Evolutionary conservation across 225 moss, liverwort and hornwort species (phyloP).

Genomic region (Thuidium tamariscinum): DNA sequence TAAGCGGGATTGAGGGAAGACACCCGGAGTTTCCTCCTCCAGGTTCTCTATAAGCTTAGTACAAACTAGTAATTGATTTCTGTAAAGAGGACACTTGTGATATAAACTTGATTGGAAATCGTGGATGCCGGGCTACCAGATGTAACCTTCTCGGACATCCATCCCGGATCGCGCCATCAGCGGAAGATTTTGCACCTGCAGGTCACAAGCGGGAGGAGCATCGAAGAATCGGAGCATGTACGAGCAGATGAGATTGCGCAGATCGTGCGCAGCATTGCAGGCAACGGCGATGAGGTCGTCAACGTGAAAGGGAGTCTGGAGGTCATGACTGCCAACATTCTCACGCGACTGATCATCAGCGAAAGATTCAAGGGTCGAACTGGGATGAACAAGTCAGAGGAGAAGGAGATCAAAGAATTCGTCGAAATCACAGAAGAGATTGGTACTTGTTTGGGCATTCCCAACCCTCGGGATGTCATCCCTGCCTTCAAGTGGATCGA

Average conservation of each 20-base stretch:
- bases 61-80: background rate
- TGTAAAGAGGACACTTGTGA: too few relatives aligned
- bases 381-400: background rate
- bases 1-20: background rate
- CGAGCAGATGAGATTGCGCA: slow-evolving; percentile 11
- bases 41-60: background rate
- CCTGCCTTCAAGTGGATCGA: slow-evolving; percentile 9
- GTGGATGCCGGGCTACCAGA: background rate
- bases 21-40: background rate
- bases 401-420: slow-evolving; percentile 8
- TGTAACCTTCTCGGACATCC: slow-evolving; percentile 18
- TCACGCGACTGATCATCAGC: slow-evolving; percentile 8
- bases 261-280: slow-evolving; percentile 17
- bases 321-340: slow-evolving; percentile 25
- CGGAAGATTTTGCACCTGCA: slow-evolving; percentile 15
- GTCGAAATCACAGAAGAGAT: slow-evolving; percentile 19
- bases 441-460: background rate
- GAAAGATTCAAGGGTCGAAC: slow-evolving; percentile 16
- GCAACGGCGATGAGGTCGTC: background rate
- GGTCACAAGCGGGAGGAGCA: background rate
- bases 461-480: slow-evolving; percentile 16
- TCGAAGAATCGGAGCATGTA: slow-evolving; percentile 6
- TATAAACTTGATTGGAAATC: background rate
- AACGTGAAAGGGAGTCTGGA: slow-evolving; percentile 1
- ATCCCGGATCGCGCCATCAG: slow-evolving; percentile 2